phyloP scores from a whole-genome alignment of 768 basidiomycete species.

The Boletus vermiculosoides region DNA sequence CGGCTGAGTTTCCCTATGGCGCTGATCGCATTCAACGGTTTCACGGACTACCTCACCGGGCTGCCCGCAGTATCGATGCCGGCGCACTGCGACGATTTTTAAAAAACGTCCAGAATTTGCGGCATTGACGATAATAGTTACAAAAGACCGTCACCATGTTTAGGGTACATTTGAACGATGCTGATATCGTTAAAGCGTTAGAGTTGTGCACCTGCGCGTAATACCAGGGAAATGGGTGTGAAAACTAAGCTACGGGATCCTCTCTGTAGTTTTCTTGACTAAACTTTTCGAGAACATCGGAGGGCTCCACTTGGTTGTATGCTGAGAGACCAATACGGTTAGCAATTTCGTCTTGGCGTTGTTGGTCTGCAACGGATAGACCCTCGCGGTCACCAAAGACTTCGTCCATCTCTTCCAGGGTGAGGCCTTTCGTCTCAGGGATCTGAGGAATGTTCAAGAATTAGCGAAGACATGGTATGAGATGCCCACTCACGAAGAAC shows the following conservation, averaged over 20 bases:
- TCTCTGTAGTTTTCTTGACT: constrained; percentile 14
- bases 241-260: not conserved
- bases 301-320: constrained; percentile 23
- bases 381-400: constrained; percentile 62
- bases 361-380: constrained; percentile 55
- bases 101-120: not conserved
- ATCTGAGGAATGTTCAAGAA: constrained; percentile 36
- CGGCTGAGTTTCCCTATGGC: not conserved
- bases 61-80: not conserved
- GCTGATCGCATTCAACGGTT: not conserved
- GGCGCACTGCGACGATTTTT: too few species aligned
- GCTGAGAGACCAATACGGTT: constrained; percentile 59
- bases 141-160: not conserved
- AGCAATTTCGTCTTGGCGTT: constrained; percentile 49
- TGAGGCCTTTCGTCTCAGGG: constrained; percentile 72
- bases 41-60: not conserved
- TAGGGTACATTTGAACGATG: not conserved
- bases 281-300: constrained; percentile 14
- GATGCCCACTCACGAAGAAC: constrained; percentile 49
- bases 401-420: constrained; percentile 78
- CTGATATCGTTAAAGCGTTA: not conserved
- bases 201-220: not conserved
- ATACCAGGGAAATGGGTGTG: not conserved
- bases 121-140: not conserved
- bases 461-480: not conserved